Evolutionary conservation across 148 eudicot species (phyloP).

Genomic region (Rhododendron molle): DNA sequence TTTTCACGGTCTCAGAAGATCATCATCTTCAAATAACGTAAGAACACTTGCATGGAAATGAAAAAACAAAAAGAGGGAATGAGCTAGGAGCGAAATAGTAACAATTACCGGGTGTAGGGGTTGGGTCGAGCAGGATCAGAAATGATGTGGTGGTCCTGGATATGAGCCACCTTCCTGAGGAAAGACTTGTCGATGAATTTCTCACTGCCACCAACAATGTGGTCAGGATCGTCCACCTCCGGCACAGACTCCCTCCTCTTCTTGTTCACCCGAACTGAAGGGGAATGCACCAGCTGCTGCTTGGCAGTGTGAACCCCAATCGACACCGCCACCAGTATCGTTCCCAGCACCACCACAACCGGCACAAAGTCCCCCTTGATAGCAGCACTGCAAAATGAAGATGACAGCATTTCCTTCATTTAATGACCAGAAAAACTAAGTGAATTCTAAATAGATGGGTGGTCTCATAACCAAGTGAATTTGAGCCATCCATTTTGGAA

Average conservation of each 20-base stretch:
- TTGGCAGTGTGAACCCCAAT: slow-evolving; percentile 16
- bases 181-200: slow-evolving; percentile 15
- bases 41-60: neutral
- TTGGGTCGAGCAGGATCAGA: slow-evolving; percentile 8
- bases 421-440: neutral
- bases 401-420: neutral
- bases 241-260: slow-evolving; percentile 16
- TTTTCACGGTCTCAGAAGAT: neutral
- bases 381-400: neutral
- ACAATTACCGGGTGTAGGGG: neutral
- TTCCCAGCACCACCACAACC: slow-evolving; percentile 19
- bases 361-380: slow-evolving; percentile 16
- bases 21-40: neutral
- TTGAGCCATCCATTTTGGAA: neutral
- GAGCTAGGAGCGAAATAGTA: neutral
- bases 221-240: slow-evolving; percentile 25
- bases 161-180: slow-evolving; percentile 22
- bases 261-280: slow-evolving; percentile 17
- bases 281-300: slow-evolving; percentile 23
- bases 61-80: too few species aligned
- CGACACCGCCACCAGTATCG: slow-evolving; percentile 10
- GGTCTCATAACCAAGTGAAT: neutral
- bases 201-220: neutral
- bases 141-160: neutral
- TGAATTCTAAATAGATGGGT: neutral